These are phyloP conservation scores for Hypoxylon lienhwacheense DNA, from an alignment of 495 filamentous ascomycete species.

Conservation along the genomic window DNA sequence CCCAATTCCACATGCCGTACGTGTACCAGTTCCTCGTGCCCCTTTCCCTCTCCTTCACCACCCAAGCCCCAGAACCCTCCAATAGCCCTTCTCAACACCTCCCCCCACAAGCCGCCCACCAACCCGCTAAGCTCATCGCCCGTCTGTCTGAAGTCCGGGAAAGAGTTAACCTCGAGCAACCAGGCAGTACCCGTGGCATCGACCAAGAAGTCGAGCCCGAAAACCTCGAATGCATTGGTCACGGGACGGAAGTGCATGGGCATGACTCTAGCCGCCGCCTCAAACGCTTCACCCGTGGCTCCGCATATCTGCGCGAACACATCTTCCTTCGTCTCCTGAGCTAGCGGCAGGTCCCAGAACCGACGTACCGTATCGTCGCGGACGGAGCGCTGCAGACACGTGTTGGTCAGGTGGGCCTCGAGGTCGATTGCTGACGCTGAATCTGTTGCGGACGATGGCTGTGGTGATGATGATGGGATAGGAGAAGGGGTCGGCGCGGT, in stretches of 20 bases:
- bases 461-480: constrained; percentile 42
- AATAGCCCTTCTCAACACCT: constrained; percentile 67
- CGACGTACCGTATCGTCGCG: constrained; percentile 53
- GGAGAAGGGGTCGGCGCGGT: constrained; percentile 39
- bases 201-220: constrained; percentile 87
- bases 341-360: constrained; percentile 67
- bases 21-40: constrained; percentile 30
- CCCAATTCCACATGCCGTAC: constrained; percentile 36
- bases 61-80: constrained; percentile 35
- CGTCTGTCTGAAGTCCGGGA: constrained; percentile 92
- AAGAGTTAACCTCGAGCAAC: constrained; percentile 93
- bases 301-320: constrained; percentile 73
- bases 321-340: constrained; percentile 44
- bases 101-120: constrained; percentile 74
- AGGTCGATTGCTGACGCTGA: constrained; percentile 51
- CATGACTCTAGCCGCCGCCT: constrained; percentile 80
- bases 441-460: not conserved
- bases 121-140: constrained; percentile 70
- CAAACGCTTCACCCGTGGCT: constrained; percentile 74
- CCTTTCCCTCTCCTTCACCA: constrained; percentile 8
- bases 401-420: constrained; percentile 84
- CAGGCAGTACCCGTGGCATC: constrained; percentile 64
- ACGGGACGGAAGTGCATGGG: constrained; percentile 88
- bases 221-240: constrained; percentile 87
- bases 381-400: constrained; percentile 74